phyloP scores from a whole-genome alignment of 179 eudicot genomes.

The Dionaea muscipula region DNA sequence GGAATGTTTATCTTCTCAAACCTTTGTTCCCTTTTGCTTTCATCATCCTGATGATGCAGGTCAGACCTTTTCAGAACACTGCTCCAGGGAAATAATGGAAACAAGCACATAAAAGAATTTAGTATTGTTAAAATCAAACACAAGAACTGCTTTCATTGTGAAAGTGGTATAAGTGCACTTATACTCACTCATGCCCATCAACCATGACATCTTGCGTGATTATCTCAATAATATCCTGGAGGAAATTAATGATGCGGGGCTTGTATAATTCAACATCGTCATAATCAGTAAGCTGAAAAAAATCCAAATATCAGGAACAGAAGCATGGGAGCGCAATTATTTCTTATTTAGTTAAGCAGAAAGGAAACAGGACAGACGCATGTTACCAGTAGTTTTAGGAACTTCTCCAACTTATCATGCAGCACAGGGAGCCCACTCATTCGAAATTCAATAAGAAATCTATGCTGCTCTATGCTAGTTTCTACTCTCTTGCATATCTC shows the following conservation, averaged over 20 bases:
- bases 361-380: neutral
- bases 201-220: conserved; percentile 70
- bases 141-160: neutral
- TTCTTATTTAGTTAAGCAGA: conserved; percentile 3
- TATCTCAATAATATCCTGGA: conserved; percentile 91
- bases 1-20: conserved; percentile 56
- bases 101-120: neutral
- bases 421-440: conserved; percentile 71
- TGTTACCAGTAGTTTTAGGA: conserved; percentile 63
- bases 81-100: conserved; percentile 6
- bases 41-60: conserved; percentile 19
- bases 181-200: conserved; percentile 59
- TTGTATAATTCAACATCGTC: conserved; percentile 43
- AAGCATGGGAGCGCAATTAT: neutral
- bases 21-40: conserved; percentile 47
- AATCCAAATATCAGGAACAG: conserved; percentile 1
- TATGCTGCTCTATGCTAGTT: conserved; percentile 30
- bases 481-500: conserved; percentile 52
- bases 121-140: neutral
- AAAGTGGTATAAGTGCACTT: conserved; percentile 16
- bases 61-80: conserved; percentile 44
- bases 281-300: conserved; percentile 44
- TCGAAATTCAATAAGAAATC: conserved; percentile 53
- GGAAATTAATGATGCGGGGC: conserved; percentile 63
- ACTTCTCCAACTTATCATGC: conserved; percentile 75